A percentile compares a stretch with the other conserved stretches of the same genome.
Conservation (phyloP, 805 yeast species). For the Candida montana region DNA sequence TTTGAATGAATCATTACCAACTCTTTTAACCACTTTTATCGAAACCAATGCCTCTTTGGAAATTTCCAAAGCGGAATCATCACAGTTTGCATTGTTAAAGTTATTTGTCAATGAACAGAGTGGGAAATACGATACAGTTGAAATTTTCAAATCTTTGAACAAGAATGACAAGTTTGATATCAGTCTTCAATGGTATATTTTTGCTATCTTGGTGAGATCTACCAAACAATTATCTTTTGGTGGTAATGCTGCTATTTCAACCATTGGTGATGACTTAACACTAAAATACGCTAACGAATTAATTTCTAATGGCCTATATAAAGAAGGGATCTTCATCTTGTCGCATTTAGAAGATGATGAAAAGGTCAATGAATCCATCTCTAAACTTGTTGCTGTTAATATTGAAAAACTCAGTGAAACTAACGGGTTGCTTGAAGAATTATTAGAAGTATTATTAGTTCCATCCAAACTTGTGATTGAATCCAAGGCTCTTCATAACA, state of each 20-base stretch:
- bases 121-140: constrained; percentile 12
- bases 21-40: constrained; percentile 27
- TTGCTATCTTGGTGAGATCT: constrained; percentile 38
- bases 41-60: constrained; percentile 12
- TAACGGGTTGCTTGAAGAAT: constrained; percentile 26
- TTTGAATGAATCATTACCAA: constrained; percentile 30
- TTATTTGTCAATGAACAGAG: constrained; percentile 24
- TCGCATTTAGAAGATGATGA: constrained; percentile 50
- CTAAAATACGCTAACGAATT: constrained; percentile 47
- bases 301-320: constrained; percentile 40
- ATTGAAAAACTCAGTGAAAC: constrained; percentile 17
- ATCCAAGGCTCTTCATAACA: constrained; percentile 55
- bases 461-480: constrained; percentile 46
- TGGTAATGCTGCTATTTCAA: constrained; percentile 2
- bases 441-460: constrained; percentile 38
- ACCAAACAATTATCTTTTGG: constrained; percentile 24
- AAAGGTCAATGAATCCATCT: constrained; percentile 37
- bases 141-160: constrained; percentile 14
- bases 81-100: constrained; percentile 25
- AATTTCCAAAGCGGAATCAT: constrained; percentile 13
- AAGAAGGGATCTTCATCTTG: constrained; percentile 58
- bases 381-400: constrained; percentile 23
- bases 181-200: constrained; percentile 48
- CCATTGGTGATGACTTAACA: constrained; percentile 34
- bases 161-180: constrained; percentile 25